Conservation (phyloP, 371 early-diverging fungal genomes). For the Rhizopus sp. region DNA sequence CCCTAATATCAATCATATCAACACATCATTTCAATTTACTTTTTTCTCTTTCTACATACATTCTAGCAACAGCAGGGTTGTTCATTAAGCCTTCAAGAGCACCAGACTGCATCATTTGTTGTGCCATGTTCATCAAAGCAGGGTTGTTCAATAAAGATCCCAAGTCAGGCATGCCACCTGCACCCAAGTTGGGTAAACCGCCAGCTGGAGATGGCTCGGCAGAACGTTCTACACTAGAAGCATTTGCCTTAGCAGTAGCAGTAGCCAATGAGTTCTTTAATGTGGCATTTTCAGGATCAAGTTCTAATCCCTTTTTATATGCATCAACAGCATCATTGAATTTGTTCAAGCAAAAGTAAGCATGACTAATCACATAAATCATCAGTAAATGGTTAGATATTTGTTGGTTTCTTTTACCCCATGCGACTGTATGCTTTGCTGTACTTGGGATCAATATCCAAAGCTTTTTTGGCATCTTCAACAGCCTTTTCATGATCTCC, state of each 20-base stretch:
- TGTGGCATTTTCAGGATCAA: slow-evolving; percentile 86
- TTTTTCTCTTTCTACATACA: slow-evolving; percentile 53
- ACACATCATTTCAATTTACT: not conserved
- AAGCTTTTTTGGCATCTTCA: slow-evolving; percentile 81
- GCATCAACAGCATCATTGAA: slow-evolving; percentile 86
- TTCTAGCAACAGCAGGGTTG: slow-evolving; percentile 84
- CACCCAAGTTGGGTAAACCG: slow-evolving; percentile 39
- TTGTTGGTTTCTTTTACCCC: slow-evolving; percentile 56
- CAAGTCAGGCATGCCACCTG: slow-evolving; percentile 65
- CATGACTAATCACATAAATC: slow-evolving; percentile 60
- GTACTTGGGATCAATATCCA: slow-evolving; percentile 85
- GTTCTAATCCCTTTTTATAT: slow-evolving; percentile 86
- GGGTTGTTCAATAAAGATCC: slow-evolving; percentile 85
- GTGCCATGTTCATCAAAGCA: slow-evolving; percentile 91
- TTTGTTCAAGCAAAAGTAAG: slow-evolving; percentile 84
- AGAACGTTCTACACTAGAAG: slow-evolving; percentile 35
- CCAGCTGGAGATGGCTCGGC: slow-evolving; percentile 32
- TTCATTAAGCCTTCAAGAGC: slow-evolving; percentile 82
- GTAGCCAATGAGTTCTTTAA: slow-evolving; percentile 66
- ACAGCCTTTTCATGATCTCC: slow-evolving; percentile 88
- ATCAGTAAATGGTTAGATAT: not conserved
- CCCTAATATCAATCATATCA: slow-evolving; percentile 42
- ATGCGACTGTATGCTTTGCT: slow-evolving; percentile 93
- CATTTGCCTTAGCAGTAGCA: slow-evolving; percentile 51
- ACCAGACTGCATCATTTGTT: slow-evolving; percentile 92